Evolutionary conservation across 352 stramenopile species (phyloP).

Genomic region (Pythium coloratum): DNA sequence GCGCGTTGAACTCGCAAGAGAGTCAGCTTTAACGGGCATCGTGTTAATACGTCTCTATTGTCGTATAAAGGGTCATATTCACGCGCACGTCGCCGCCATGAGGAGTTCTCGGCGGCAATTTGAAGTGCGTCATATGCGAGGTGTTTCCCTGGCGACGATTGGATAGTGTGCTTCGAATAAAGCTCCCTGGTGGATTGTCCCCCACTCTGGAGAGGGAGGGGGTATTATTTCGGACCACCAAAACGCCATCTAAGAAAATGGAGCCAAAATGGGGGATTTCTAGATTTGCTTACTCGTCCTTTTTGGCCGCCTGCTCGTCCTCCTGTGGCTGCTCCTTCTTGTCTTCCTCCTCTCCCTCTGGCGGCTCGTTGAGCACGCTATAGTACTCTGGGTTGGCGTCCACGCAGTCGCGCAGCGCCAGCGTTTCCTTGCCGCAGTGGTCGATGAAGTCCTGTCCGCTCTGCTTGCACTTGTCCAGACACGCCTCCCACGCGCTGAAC

Average conservation of each 20-base stretch:
- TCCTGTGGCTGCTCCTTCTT: conserved; percentile 12
- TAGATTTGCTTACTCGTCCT: conserved; percentile 4
- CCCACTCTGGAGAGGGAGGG: neutral
- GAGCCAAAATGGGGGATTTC: neutral
- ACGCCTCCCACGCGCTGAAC: conserved; percentile 84
- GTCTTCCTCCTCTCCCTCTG: conserved; percentile 36
- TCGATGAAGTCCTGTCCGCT: conserved; percentile 78
- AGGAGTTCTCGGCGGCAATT: neutral
- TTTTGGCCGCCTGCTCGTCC: conserved; percentile 1
- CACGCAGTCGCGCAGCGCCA: conserved; percentile 81
- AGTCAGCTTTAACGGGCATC: conserved; percentile 9
- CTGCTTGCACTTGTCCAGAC: conserved; percentile 76
- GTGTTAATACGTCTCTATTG: neutral
- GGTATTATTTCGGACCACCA: neutral
- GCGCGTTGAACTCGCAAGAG: conserved; percentile 16
- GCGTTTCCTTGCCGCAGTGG: conserved; percentile 69
- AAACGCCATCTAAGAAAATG: neutral
- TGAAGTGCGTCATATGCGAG: neutral
- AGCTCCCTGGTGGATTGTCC: neutral
- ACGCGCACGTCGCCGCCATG: neutral
- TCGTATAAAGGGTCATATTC: neutral
- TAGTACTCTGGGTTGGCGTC: conserved; percentile 90
- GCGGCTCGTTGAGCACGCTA: conserved; percentile 69
- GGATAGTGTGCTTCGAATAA: conserved; percentile 1
- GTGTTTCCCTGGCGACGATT: neutral